phyloP scores from a whole-genome alignment of 768 basidiomycete genomes.

The Lactarius evosmus region DNA sequence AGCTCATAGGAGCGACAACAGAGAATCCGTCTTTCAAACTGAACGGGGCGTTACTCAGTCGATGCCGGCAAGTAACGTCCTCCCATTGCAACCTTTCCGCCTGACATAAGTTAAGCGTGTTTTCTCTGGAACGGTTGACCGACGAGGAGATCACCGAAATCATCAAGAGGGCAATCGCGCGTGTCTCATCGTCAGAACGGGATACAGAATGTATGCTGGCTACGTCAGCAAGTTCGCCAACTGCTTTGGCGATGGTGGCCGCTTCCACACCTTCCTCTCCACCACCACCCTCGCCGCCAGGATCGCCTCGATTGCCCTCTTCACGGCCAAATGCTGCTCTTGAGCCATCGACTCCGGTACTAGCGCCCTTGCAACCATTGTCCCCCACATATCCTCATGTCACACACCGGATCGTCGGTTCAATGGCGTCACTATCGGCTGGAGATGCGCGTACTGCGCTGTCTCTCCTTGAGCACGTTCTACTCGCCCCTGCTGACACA shows the following conservation, averaged over 20 bases:
- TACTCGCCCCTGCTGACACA: conserved; percentile 43
- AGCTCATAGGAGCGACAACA: conserved; percentile 82
- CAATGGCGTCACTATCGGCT: conserved; percentile 51
- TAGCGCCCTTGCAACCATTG: not conserved
- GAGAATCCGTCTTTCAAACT: conserved; percentile 89
- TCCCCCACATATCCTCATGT: conserved; percentile 40
- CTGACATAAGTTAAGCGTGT: conserved; percentile 49
- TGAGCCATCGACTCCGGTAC: not conserved
- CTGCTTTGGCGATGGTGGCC: not conserved
- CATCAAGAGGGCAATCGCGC: conserved; percentile 50
- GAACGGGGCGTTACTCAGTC: conserved; percentile 69
- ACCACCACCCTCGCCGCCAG: conserved; percentile 12
- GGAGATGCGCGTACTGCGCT: conserved; percentile 80
- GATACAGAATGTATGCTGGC: not conserved
- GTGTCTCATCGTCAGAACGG: conserved; percentile 25
- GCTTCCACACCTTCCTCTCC: not conserved
- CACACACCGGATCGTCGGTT: conserved; percentile 45
- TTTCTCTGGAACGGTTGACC: conserved; percentile 66
- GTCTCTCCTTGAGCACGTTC: conserved; percentile 72
- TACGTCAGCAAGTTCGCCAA: not conserved
- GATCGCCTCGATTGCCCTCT: conserved; percentile 8
- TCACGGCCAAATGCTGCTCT: conserved; percentile 25
- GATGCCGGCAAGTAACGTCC: conserved; percentile 57
- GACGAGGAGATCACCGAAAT: conserved; percentile 61
- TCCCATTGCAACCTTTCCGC: not conserved